Base-by-base conservation (phyloP, 768 basidiomycete species). In the Termitomyces sp. region DNA sequence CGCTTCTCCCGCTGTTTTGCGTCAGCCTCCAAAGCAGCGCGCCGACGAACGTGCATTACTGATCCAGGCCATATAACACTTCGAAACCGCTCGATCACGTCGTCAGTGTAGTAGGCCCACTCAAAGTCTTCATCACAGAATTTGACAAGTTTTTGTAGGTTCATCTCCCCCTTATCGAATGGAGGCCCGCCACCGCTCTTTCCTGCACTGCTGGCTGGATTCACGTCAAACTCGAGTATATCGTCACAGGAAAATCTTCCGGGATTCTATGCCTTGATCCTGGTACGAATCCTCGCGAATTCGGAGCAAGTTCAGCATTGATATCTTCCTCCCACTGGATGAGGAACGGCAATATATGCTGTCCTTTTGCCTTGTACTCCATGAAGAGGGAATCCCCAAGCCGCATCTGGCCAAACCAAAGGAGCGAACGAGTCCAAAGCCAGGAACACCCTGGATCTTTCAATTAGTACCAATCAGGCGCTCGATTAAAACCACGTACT, bases 381-480 rank as follows among this genome's bases (percentile, higher is more conserved):
- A 21, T 23, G 39, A 84, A 52, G 28, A 85, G 76, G 41, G 74
- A 65, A 59, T 86, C 81, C 1, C 86, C 83, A 48, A 81, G 0
- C 83, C 86, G 42, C 81, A 80, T 55, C 79, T 77, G 0, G 87
- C 86, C 0, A 91, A 77, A 2, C 75, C 86, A 40, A 77, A 77
- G 3, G 86, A 82, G 32, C 79, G 80, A 34, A 73, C 76, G 11
- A 73, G 70, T 7, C 85, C 85, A 53, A 82, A 78, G 12, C 79
- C 75, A 11, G 70, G 65, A 1, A 85, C 58, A 27, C 71, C 69
- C 47, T 48, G 19, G 14, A 19, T 34, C 48, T 9, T 19, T 49
- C 19, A 23, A 32, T 23, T 16, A 23, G 14, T 16, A 23, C 2
- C 8, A 35, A 49, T 17, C 3, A 9, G 19, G 35, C 23, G 9